Evolutionary conservation across 805 yeast species (phyloP).

Genomic region (Kurtzmaniella cleridarum): DNA sequence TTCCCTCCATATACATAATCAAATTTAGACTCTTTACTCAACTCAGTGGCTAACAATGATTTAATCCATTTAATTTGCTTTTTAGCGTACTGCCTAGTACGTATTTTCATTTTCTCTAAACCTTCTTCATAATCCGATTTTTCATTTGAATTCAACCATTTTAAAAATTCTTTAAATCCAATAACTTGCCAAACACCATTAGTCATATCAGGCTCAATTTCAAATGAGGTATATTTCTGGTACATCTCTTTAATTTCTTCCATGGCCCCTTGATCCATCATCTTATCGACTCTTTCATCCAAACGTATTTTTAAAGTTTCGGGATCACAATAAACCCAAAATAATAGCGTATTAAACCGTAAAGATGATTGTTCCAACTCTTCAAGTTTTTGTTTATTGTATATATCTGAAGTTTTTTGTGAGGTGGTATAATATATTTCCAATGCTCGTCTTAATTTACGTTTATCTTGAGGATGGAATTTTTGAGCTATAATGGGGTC

Average conservation of each 20-base stretch:
- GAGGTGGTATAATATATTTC: conserved; percentile 73
- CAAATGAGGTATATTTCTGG: conserved; percentile 30
- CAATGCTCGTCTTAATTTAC: conserved; percentile 74
- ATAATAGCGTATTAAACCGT: conserved; percentile 56
- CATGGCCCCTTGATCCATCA: conserved; percentile 68
- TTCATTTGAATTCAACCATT: conserved; percentile 45
- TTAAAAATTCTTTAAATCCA: conserved; percentile 86
- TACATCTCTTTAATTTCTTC: conserved; percentile 64
- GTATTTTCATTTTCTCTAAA: conserved; percentile 69
- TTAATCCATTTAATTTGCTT: conserved; percentile 88
- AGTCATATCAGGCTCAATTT: conserved; percentile 46
- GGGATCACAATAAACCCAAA: conserved; percentile 78
- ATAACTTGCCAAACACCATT: conserved; percentile 91
- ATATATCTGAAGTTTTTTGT: conserved; percentile 63
- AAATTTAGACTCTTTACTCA: conserved; percentile 41
- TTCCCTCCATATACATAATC: conserved; percentile 55
- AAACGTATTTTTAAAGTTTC: conserved; percentile 54
- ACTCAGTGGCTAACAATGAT: conserved; percentile 59
- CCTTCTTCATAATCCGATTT: conserved; percentile 37
- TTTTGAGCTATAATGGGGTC: conserved; percentile 76
- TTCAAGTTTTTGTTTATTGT: conserved; percentile 49
- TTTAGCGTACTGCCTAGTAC: conserved; percentile 83
- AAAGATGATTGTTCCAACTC: conserved; percentile 43
- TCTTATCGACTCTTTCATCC: conserved; percentile 75
- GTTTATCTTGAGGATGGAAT: conserved; percentile 86